Conservation (phyloP, 495 filamentous ascomycete species). For the Annulohypoxylon moriforme region DNA sequence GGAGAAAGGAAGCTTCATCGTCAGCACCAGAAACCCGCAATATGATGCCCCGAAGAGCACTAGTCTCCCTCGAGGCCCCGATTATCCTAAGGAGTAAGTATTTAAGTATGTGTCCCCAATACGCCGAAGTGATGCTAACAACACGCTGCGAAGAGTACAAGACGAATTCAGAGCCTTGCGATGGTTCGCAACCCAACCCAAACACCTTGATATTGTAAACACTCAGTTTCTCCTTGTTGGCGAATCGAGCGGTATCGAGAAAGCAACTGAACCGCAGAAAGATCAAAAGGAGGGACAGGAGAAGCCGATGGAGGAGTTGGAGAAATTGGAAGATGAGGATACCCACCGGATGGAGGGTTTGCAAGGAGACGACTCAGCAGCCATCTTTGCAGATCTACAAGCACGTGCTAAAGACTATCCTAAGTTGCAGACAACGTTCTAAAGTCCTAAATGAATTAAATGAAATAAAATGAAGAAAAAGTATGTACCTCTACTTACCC, state of each 20-base stretch:
- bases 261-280: slow-evolving; percentile 68
- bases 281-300: slow-evolving; percentile 66
- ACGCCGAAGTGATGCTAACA: slow-evolving; percentile 41
- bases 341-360: slow-evolving; percentile 53
- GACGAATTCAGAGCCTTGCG: slow-evolving; percentile 78
- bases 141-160: slow-evolving; percentile 56
- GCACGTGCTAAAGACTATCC: slow-evolving; percentile 54
- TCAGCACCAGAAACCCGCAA: slow-evolving; percentile 84
- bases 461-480: neutral
- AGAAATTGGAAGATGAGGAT: slow-evolving; percentile 59
- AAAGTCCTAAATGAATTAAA: neutral
- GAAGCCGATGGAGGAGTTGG: slow-evolving; percentile 65
- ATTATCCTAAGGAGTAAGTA: slow-evolving; percentile 79
- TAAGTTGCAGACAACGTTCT: slow-evolving; percentile 56
- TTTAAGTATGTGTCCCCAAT: neutral
- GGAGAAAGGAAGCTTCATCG: slow-evolving; percentile 78
- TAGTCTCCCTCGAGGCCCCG: slow-evolving; percentile 70
- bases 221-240: slow-evolving; percentile 88
- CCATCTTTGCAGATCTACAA: slow-evolving; percentile 58
- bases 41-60: slow-evolving; percentile 71
- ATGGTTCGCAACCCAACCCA: slow-evolving; percentile 79
- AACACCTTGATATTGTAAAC: slow-evolving; percentile 81
- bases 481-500: neutral
- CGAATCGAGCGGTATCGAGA: slow-evolving; percentile 71
- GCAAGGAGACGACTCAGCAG: slow-evolving; percentile 50